Evolutionary conservation across 768 basidiomycete genomes (phyloP).

Genomic region (Cystobasidium ongulense): DNA sequence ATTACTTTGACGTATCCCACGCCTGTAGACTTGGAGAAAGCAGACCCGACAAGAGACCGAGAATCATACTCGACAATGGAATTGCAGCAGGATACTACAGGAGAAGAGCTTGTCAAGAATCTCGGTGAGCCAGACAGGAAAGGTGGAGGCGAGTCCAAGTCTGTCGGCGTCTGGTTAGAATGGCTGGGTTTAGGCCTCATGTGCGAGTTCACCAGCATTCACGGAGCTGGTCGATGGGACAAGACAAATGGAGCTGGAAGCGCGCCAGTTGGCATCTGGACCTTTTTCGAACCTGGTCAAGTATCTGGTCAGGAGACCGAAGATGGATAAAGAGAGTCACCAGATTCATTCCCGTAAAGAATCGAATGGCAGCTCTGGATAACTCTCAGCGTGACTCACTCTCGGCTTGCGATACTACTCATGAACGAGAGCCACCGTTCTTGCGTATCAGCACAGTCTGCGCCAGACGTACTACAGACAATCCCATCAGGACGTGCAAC

Average conservation of each 20-base stretch:
- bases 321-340: background rate
- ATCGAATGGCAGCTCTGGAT: no score
- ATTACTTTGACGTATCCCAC: background rate
- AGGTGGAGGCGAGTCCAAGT: conserved; percentile 73
- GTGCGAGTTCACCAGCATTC: conserved; percentile 41
- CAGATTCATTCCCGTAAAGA: no score
- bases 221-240: conserved; percentile 15
- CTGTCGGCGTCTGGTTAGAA: conserved; percentile 87
- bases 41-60: background rate
- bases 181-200: conserved; percentile 74
- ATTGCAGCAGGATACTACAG: conserved; percentile 52
- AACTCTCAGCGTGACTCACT: no score
- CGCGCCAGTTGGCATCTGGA: background rate
- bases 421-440: no score
- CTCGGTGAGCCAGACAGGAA: conserved; percentile 84
- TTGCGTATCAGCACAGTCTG: no score
- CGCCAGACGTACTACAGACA: no score
- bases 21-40: background rate
- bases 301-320: background rate
- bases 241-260: conserved; percentile 17
- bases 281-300: conserved; percentile 21
- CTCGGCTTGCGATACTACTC: no score
- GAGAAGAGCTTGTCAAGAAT: conserved; percentile 64
- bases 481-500: no score
- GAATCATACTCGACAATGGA: background rate